phyloP scores from a whole-genome alignment of 2,329 filamentous ascomycete genomes.

The Pezicula radicicola region DNA sequence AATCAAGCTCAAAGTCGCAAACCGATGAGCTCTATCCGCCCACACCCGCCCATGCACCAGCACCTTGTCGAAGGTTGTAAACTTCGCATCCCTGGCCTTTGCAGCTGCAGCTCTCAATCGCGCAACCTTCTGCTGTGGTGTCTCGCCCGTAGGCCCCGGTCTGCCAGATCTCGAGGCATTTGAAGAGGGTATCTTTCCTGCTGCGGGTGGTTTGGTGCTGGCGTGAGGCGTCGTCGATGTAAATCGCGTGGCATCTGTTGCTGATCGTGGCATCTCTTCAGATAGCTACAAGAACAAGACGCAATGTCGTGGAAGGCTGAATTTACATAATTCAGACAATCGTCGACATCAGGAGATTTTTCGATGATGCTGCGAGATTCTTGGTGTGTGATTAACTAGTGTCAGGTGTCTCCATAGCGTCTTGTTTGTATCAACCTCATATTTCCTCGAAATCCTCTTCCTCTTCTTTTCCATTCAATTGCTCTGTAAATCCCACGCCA shows the following conservation, averaged over 20 bases:
- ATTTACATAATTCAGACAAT: slow-evolving; percentile 14
- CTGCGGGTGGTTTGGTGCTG: slow-evolving; percentile 53
- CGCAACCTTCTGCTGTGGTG: slow-evolving; percentile 31
- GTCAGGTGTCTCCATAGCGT: not conserved
- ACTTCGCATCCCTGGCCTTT: slow-evolving; percentile 25
- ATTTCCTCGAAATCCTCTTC: not conserved
- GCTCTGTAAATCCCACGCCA: not conserved
- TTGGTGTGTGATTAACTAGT: not conserved
- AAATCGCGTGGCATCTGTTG: slow-evolving; percentile 78
- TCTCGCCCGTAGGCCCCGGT: slow-evolving; percentile 26
- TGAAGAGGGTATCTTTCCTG: slow-evolving; percentile 18
- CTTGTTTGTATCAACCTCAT: not conserved
- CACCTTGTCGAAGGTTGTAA: slow-evolving; percentile 27
- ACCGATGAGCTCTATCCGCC: slow-evolving; percentile 32
- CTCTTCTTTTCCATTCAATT: not conserved
- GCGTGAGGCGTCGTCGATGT: slow-evolving; percentile 70
- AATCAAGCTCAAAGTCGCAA: slow-evolving; percentile 30
- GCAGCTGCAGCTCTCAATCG: slow-evolving; percentile 31
- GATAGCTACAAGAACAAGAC: not conserved
- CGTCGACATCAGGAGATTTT: slow-evolving; percentile 18
- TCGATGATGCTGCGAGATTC: slow-evolving; percentile 10
- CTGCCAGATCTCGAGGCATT: slow-evolving; percentile 10
- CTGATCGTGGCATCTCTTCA: slow-evolving; percentile 55
- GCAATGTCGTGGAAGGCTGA: not conserved
- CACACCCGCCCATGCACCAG: slow-evolving; percentile 28